These are phyloP conservation scores for Lactarius sanguifluus DNA, from an alignment of 768 basidiomycete genomes.

Conservation along the genomic window DNA sequence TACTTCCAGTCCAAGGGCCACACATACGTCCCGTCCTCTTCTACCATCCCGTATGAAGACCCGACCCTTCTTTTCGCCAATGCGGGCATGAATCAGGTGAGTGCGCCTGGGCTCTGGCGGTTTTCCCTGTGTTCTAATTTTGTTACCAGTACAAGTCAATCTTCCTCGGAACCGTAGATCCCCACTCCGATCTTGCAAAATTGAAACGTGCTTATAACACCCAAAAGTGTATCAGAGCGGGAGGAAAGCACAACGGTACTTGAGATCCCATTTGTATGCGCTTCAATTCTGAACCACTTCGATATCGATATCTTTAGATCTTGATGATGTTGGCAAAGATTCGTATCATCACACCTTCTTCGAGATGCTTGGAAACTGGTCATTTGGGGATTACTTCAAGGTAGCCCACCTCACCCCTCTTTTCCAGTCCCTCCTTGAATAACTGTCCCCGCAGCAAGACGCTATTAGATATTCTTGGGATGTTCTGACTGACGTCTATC, in stretches of 20 bases:
- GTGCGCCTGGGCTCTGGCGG: constrained; percentile 19
- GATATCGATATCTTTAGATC: constrained; percentile 51
- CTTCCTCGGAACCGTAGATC: constrained; percentile 97
- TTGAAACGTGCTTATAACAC: constrained; percentile 92
- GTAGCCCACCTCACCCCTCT: constrained; percentile 39
- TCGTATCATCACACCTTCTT: constrained; percentile 98
- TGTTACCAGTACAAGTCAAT: constrained; percentile 84
- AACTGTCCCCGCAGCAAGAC: constrained; percentile 63
- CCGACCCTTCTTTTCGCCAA: constrained; percentile 97
- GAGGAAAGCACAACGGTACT: constrained; percentile 96
- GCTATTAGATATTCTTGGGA: constrained; percentile 95
- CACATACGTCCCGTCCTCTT: constrained; percentile 85
- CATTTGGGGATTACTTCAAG: constrained; percentile 99
- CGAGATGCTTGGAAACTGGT: constrained; percentile 99
- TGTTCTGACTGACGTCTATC: constrained; percentile 85
- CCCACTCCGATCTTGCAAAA: constrained; percentile 86
- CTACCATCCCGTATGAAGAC: constrained; percentile 96
- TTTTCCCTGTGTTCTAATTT: constrained; percentile 2
- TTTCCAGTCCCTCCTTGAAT: constrained; percentile 6
- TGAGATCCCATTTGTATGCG: constrained; percentile 7
- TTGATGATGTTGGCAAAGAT: constrained; percentile 98
- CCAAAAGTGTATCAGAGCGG: constrained; percentile 98
- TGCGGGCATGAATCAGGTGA: constrained; percentile 94
- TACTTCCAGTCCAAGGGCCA: constrained; percentile 82
- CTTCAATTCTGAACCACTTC: constrained; percentile 15